Conservation (phyloP, 2,329 filamentous ascomycete species). For the Fusarium devonianum region DNA sequence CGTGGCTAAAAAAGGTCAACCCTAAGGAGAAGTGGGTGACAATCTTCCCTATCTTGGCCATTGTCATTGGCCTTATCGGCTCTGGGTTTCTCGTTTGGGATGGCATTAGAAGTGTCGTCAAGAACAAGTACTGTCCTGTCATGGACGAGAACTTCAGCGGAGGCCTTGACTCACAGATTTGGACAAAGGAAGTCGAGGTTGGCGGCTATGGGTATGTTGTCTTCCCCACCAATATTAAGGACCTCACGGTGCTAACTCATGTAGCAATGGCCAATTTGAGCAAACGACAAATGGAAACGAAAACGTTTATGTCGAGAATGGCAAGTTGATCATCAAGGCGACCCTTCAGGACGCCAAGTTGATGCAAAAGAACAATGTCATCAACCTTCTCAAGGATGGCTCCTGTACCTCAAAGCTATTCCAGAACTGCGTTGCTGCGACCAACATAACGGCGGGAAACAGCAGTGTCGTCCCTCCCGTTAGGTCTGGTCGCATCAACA, state of each 20-base stretch:
- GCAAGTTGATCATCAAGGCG: conserved; percentile 76
- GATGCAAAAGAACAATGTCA: conserved; percentile 69
- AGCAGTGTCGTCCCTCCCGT: conserved; percentile 79
- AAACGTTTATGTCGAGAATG: conserved; percentile 76
- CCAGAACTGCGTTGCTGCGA: conserved; percentile 70
- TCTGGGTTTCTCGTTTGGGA: conserved; percentile 79
- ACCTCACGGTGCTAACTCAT: conserved; percentile 2
- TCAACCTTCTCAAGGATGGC: conserved; percentile 72
- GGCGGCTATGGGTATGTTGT: conserved; percentile 75
- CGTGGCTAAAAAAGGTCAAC: conserved; percentile 77
- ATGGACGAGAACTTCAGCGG: conserved; percentile 70
- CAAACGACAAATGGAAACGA: conserved; percentile 74
- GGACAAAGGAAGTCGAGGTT: conserved; percentile 78
- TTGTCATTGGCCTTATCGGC: conserved; percentile 71
- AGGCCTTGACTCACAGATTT: conserved; percentile 66
- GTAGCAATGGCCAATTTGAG: conserved; percentile 81
- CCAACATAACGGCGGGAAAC: conserved; percentile 75
- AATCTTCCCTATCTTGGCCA: conserved; percentile 77
- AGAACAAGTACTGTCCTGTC: conserved; percentile 76
- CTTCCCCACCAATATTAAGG: too few species aligned
- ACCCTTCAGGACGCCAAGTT: conserved; percentile 75
- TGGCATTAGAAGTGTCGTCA: conserved; percentile 73
- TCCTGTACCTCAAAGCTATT: conserved; percentile 69
- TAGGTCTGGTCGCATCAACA: conserved; percentile 80
- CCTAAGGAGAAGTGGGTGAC: conserved; percentile 87